Conservation (phyloP, 1,284 basidiomycete genomes). For the Earliella scabrosa region DNA sequence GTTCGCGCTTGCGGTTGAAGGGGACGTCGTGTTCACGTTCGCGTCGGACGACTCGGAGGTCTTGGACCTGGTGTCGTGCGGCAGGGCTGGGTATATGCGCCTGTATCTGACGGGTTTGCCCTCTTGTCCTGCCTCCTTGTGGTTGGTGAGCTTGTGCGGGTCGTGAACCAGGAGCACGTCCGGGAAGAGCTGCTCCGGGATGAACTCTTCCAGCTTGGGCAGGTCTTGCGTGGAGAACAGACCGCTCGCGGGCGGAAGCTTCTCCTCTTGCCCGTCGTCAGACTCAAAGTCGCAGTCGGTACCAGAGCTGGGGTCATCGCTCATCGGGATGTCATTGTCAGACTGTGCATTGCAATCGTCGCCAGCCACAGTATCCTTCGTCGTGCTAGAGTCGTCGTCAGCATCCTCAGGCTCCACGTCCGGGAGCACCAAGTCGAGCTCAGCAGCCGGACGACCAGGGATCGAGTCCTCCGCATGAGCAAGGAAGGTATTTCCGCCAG, state of each 20-base stretch:
- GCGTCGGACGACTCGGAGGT: too few relatives aligned
- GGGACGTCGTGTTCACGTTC: too few relatives aligned
- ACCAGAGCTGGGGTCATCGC: too few relatives aligned
- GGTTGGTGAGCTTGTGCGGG: constrained; percentile 15
- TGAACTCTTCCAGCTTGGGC: constrained; percentile 38
- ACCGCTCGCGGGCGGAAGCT: neutral
- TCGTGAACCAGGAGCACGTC: constrained; percentile 38
- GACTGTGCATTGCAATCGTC: too few relatives aligned
- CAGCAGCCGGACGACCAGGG: neutral
- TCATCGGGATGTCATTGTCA: too few relatives aligned
- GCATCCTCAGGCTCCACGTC: neutral
- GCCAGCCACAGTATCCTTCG: too few relatives aligned
- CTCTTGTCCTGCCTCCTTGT: neutral
- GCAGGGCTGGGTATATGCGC: constrained; percentile 28
- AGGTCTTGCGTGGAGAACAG: constrained; percentile 9
- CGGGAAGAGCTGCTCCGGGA: constrained; percentile 37
- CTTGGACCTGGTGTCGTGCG: neutral
- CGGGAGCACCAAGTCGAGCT: neutral
- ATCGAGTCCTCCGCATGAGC: neutral
- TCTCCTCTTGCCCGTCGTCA: too few relatives aligned
- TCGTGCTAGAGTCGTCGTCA: too few relatives aligned
- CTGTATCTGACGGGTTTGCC: constrained; percentile 24
- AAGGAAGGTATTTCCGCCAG: neutral
- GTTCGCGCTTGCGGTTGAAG: neutral
- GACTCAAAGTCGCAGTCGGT: too few relatives aligned